A percentile compares a stretch with the other conserved stretches of the same genome.
These are phyloP conservation scores for Pseudotulostoma volvatum DNA, from an alignment of 495 filamentous ascomycete genomes.

Conservation along the genomic window DNA sequence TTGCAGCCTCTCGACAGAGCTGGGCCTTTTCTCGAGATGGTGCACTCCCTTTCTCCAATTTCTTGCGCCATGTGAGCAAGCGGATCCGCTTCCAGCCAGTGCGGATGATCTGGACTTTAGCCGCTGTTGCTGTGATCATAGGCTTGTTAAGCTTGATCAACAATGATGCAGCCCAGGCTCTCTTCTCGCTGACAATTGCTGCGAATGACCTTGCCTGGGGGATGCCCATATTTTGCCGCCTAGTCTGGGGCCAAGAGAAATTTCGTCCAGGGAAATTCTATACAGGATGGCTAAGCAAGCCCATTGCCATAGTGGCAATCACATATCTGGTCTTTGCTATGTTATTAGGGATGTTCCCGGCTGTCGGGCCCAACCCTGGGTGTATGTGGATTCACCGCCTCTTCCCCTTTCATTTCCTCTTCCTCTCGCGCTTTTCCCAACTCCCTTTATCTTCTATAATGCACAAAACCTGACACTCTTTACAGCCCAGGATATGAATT, in stretches of 20 bases:
- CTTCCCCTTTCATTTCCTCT: background rate
- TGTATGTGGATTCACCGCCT: constrained; percentile 13
- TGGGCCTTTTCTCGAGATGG: constrained; percentile 49
- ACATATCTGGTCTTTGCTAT: constrained; percentile 40
- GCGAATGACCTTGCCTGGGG: constrained; percentile 48
- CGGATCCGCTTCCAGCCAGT: constrained; percentile 44
- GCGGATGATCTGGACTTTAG: constrained; percentile 43
- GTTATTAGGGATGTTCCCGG: constrained; percentile 42
- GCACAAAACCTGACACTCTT: constrained; percentile 2
- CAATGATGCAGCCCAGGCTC: constrained; percentile 38
- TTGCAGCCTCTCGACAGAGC: constrained; percentile 40
- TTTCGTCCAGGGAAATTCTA: constrained; percentile 51
- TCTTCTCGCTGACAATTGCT: constrained; percentile 47
- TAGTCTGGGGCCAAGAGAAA: constrained; percentile 43
- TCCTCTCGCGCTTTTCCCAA: too few relatives aligned
- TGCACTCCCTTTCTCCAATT: constrained; percentile 43
- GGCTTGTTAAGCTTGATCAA: constrained; percentile 45
- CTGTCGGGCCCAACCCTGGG: constrained; percentile 37
- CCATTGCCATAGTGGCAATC: constrained; percentile 37
- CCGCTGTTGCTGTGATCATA: constrained; percentile 33
- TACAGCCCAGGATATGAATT: constrained; percentile 41
- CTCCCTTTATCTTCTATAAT: background rate
- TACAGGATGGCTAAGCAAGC: constrained; percentile 35
- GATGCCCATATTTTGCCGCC: constrained; percentile 43
- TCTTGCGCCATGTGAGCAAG: constrained; percentile 41